Conservation (phyloP, 306 rosid genomes). For the Gillenia trifoliata region DNA sequence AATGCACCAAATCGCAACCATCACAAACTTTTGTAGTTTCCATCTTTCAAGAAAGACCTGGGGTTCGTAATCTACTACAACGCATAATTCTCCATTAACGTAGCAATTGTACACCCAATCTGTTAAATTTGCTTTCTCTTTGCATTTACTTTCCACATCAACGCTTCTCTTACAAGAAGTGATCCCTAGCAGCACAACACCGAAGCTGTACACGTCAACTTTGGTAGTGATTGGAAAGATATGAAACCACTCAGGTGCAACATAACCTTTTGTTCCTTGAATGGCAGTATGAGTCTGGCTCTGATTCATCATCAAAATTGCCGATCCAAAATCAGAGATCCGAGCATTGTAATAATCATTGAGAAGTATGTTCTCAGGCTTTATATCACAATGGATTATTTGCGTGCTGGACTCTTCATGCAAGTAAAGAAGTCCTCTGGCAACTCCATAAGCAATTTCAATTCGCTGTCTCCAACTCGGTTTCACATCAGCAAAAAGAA, state of each 20-base stretch:
- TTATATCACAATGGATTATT: conserved; percentile 36
- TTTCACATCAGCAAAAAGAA: conserved; percentile 20
- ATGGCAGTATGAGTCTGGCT: conserved; percentile 12
- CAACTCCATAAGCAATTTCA: conserved; percentile 23
- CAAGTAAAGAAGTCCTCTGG: conserved; percentile 23
- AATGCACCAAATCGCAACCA: conserved; percentile 31
- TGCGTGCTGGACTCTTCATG: conserved; percentile 36
- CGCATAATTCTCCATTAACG: conserved; percentile 3
- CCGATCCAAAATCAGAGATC: conserved; percentile 34
- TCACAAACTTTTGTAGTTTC: conserved; percentile 25
- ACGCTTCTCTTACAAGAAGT: conserved; percentile 22
- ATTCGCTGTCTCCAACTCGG: conserved; percentile 32
- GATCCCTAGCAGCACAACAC: conserved; percentile 19
- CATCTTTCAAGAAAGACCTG: conserved; percentile 14
- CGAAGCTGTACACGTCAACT: conserved; percentile 30
- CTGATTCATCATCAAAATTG: conserved; percentile 25
- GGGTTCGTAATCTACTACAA: conserved; percentile 9
- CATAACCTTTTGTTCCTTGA: conserved; percentile 33
- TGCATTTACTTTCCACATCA: conserved; percentile 5
- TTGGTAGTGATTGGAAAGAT: conserved; percentile 16
- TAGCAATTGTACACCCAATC: conserved; percentile 41
- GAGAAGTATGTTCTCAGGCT: conserved; percentile 41
- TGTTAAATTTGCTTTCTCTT: conserved; percentile 19
- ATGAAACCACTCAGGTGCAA: conserved; percentile 33
- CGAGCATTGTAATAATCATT: conserved; percentile 25